Evolutionary conservation across 306 rosid genomes (phyloP), one percentile per base, ranked within the genome.

Genomic region (Dalbergia oliveri): DNA sequence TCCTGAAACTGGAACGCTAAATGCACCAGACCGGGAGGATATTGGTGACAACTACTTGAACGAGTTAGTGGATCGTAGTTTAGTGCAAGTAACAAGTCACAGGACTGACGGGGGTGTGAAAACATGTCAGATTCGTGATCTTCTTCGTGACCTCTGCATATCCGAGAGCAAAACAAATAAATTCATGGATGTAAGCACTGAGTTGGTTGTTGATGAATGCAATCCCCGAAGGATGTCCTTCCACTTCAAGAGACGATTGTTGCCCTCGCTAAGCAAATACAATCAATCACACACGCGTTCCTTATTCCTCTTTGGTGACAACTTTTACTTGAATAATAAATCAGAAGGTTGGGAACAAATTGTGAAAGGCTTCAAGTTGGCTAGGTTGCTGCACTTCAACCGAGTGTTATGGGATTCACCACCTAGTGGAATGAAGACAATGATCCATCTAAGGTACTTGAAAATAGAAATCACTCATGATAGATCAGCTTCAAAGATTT

Each of bases 91-190:
- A 6, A 39, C 66, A 9, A 11, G 2, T 5, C 62, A 43, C 9
- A 79, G 66, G 37, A 71, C 11, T 19, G 78, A 79, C 37, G 83
- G 78, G 0, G 72, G 78, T 10, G 78, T 63, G 11, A 80, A 72
- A 34, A 72, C 49, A 19, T 72, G 84, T 41, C 66, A 64, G 1
- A 41, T 80, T 15, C 84, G 72, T 0, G 66, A 72, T 80, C 37
- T 80, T 8, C 33, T 72, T 0, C 53, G 49, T 3, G 73, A 61
- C 2, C 18, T 71, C 0, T 79, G 83, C 43, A 5, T 71, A 37
- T 49, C 4, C 3, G 72, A 79, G 78, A 19, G 83, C 37, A 70
- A 15, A 39, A 6, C 18, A 0, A 3, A 9, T 4, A 70, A 70
- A 5, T 59, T 69, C 15, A 3, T 69, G 0, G 71, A 70, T 12